Evolutionary conservation across 2,329 filamentous ascomycete species (phyloP).

Genomic region (Aspergillus unguis): DNA sequence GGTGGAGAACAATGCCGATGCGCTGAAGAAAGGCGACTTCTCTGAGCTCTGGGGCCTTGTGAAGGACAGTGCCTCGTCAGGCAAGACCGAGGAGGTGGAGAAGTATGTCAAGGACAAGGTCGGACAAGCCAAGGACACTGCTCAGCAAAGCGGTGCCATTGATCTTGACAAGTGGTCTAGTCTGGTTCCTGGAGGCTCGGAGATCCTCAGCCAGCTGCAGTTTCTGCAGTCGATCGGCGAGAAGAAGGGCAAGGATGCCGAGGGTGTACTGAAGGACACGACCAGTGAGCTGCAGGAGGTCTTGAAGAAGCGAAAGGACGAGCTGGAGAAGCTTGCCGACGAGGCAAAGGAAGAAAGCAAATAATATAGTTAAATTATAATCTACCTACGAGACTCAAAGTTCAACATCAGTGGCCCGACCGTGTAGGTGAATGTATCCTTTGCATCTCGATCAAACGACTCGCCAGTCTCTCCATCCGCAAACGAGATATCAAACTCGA

Average conservation of each 20-base stretch:
- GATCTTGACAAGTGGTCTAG: slow-evolving; percentile 62
- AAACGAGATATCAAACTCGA: slow-evolving; percentile 1
- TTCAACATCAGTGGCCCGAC: not conserved
- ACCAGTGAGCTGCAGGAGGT: slow-evolving; percentile 40
- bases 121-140: slow-evolving; percentile 53
- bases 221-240: slow-evolving; percentile 63
- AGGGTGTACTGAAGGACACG: slow-evolving; percentile 65
- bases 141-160: slow-evolving; percentile 42
- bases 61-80: slow-evolving; percentile 59
- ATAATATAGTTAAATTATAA: not conserved
- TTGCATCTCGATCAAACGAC: not conserved
- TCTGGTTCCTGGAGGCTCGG: slow-evolving; percentile 61
- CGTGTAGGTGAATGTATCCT: slow-evolving; percentile 3
- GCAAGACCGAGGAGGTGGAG: slow-evolving; percentile 58
- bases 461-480: not conserved
- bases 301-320: slow-evolving; percentile 19
- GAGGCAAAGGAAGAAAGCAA: slow-evolving; percentile 19
- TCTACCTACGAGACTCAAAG: not conserved
- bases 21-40: slow-evolving; percentile 65
- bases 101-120: slow-evolving; percentile 59
- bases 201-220: slow-evolving; percentile 64
- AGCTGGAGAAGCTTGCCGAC: slow-evolving; percentile 21
- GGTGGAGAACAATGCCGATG: slow-evolving; percentile 66
- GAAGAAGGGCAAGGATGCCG: slow-evolving; percentile 66
- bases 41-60: slow-evolving; percentile 62